Evolutionary conservation across 495 filamentous ascomycete genomes (phyloP).

Genomic region (Hyaloscypha hepaticicola): DNA sequence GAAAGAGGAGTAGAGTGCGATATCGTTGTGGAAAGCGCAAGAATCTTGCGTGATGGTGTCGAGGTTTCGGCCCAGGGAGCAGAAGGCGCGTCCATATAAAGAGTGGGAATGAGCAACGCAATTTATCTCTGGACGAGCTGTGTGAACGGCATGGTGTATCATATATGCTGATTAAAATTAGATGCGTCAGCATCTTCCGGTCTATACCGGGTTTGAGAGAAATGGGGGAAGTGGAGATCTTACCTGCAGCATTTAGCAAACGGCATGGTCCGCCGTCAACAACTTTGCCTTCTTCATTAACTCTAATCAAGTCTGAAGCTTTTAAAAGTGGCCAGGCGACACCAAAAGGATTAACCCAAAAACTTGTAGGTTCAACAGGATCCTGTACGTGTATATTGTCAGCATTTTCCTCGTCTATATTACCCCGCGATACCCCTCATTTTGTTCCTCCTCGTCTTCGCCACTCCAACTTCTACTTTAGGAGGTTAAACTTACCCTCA

Average conservation of each 20-base stretch:
- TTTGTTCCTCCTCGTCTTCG: not conserved
- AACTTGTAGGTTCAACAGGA: conserved; percentile 64
- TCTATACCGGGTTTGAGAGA: conserved; percentile 10
- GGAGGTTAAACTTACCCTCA: conserved; percentile 38
- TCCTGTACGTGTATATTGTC: conserved; percentile 41
- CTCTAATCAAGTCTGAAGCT: conserved; percentile 68
- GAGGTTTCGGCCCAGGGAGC: conserved; percentile 61
- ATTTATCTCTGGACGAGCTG: conserved; percentile 67
- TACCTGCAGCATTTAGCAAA: conserved; percentile 60
- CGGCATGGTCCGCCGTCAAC: conserved; percentile 64
- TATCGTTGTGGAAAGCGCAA: conserved; percentile 61
- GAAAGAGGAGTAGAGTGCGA: conserved; percentile 48
- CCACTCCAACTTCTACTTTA: not conserved
- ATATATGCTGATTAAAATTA: conserved; percentile 49
- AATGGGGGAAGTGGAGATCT: conserved; percentile 26
- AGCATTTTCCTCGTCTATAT: not conserved
- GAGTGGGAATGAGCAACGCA: conserved; percentile 74
- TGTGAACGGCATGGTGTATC: conserved; percentile 68
- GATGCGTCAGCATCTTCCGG: not conserved
- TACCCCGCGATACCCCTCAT: not conserved
- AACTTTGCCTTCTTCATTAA: conserved; percentile 62
- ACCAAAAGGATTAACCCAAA: conserved; percentile 85
- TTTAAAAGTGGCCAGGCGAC: conserved; percentile 68
- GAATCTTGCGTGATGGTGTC: conserved; percentile 74
- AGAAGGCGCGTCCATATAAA: conserved; percentile 69